Base-by-base conservation (phyloP, 306 rosid genomes). In the Ammopiptanthus mongolicus region DNA sequence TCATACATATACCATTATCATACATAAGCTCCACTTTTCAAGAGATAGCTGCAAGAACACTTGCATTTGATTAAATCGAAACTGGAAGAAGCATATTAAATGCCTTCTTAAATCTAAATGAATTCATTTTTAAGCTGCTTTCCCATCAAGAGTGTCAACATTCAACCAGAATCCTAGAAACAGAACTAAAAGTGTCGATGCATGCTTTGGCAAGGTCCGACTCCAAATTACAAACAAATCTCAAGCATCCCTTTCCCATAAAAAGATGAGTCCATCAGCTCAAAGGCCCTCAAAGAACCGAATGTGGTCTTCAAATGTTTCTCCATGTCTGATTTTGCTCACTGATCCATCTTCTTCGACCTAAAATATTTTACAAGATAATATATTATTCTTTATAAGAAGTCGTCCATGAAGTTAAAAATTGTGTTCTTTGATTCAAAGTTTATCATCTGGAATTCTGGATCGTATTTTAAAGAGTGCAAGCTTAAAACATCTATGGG, bases 251-350 rank as follows among this genome's bases (percentile, higher is more conserved):
- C 10, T 19, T 14, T 52, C 0, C 21, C 23, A 34, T 62, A 8
- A 6, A 41, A 44, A 41, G 59, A 31, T 11, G 5, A 56, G 8
- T 44, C 2, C 1, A 37, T 42, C 39, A 1, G 50, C 82, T 94
- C 86, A 95, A 53, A 95, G 97, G 39, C 96, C 92, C 65, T 91
- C 86, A 34, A 92, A 95, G 65, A 84, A 87, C 58, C 90, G 85
- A 46, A 90, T 34, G 74, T 95, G 99, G 51, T 92, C 99, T 61
- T 92, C 92, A 1, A 90, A 92, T 34, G 88, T 87, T 77, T 92
- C 99, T 6, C 86, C 99, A 25, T 89, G 97, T 66, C 97, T 84
- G 82, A 95, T 95, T 89, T 95, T 90, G 87, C 91, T 67, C 79
- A 95, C 87, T 0, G 96, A 87, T 62, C 91, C 97, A 78, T 90